Evolutionary conservation across 78 protist species (phyloP).

Genomic region (Dictyostelium discoideum): DNA sequence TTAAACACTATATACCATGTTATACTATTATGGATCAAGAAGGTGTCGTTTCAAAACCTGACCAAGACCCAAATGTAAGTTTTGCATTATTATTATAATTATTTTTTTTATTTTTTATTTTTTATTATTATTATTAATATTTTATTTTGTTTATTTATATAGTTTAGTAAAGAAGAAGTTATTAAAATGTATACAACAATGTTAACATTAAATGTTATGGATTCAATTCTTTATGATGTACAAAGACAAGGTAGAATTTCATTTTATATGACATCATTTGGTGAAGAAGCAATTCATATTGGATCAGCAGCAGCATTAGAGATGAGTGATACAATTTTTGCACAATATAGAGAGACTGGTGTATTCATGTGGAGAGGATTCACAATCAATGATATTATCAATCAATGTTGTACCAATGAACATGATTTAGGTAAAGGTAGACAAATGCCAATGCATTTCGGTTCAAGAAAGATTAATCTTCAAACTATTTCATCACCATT

Average conservation of each 20-base stretch:
- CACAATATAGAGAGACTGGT: conserved; percentile 96
- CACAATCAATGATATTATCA: conserved; percentile 84
- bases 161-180: conserved; percentile 80
- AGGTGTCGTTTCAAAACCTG: conserved; percentile 54
- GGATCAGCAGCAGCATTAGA: conserved; percentile 91
- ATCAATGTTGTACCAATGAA: conserved; percentile 91
- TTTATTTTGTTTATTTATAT: not conserved
- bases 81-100: too few species aligned
- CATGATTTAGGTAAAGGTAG: conserved; percentile 96
- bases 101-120: not conserved
- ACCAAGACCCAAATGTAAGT: conserved; percentile 77
- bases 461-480: conserved; percentile 91
- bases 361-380: conserved; percentile 95
- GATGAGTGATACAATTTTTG: conserved; percentile 88
- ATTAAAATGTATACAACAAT: conserved; percentile 87
- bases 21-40: conserved; percentile 80
- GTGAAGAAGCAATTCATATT: conserved; percentile 94
- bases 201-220: conserved; percentile 88
- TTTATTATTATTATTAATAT: not conserved
- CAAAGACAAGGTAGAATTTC: conserved; percentile 96
- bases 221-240: conserved; percentile 90
- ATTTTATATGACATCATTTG: conserved; percentile 97
- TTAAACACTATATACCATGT: conserved; percentile 58
- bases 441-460: conserved; percentile 98
- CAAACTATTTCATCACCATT: conserved; percentile 96